A percentile compares a stretch with the other conserved stretches of the same genome.
Evolutionary conservation across 371 early-diverging fungal species (phyloP).

Genomic region (Mortierella sp.): DNA sequence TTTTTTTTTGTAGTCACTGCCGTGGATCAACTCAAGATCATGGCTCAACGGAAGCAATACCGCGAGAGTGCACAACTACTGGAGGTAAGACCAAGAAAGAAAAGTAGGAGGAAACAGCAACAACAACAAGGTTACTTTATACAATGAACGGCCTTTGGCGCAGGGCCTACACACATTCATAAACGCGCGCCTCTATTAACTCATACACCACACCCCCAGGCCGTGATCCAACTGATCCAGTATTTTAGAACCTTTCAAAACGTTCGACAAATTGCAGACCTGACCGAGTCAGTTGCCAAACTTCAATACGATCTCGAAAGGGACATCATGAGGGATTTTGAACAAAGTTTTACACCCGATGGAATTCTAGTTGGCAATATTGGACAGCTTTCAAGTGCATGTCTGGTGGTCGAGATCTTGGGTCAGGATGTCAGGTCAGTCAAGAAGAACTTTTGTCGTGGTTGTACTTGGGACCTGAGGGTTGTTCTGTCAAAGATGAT

Average conservation of each 20-base stretch:
- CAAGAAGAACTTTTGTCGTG: too few species aligned
- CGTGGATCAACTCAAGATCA: slow-evolving; percentile 76
- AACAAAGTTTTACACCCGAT: slow-evolving; percentile 64
- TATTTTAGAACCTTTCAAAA: slow-evolving; percentile 81
- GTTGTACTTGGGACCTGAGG: background rate
- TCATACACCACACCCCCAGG: slow-evolving; percentile 52
- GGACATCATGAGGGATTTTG: slow-evolving; percentile 84
- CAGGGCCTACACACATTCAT: too few species aligned
- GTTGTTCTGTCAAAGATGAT: too few species aligned
- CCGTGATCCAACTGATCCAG: slow-evolving; percentile 80
- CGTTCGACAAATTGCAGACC: slow-evolving; percentile 78
- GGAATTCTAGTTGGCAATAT: slow-evolving; percentile 64
- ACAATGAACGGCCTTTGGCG: too few species aligned
- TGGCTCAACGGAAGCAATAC: slow-evolving; percentile 77
- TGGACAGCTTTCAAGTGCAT: slow-evolving; percentile 75
- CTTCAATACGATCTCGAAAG: slow-evolving; percentile 75
- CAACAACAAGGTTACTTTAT: background rate
- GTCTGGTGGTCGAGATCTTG: slow-evolving; percentile 79
- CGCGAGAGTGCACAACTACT: slow-evolving; percentile 84
- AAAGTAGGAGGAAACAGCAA: background rate
- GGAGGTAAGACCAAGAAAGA: slow-evolving; percentile 58
- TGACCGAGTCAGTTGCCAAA: slow-evolving; percentile 69
- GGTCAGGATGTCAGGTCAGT: slow-evolving; percentile 75
- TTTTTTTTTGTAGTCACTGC: slow-evolving; percentile 67
- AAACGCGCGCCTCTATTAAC: background rate